Evolutionary conservation across 129 eudicot species (phyloP), one percentile per base, ranked within the genome.

Genomic region (Arctium minus): DNA sequence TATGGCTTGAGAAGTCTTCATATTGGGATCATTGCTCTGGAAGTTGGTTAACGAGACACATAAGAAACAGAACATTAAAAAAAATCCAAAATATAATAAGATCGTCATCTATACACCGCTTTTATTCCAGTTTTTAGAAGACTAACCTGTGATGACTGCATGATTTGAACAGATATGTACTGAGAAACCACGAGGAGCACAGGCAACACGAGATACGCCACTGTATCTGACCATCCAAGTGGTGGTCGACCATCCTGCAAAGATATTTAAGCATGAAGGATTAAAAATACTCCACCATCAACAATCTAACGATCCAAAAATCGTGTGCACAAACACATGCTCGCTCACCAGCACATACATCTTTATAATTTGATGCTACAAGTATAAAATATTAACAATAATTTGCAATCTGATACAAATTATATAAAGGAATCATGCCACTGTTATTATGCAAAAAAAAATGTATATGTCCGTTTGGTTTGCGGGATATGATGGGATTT

Each of bases 191-290:
- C 91, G 36, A 96, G 88, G 44, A 96, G 87, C 76, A 91, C 91
- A 0, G 99, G 99, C 86, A 96, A 82, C 81, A 90, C 98, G 76
- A 96, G 99, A 89, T 96, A 96, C 17, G 99, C 97, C 72, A 87
- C 87, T 35, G 99, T 93, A 86, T 93, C 99, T 76, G 93, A 84
- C 99, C 99, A 95, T 76, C 99, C 99, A 48, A 95, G 97, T 3
- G 99, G 97, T 15, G 99, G 98, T 50, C 91, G 98, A 70, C 99
- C 98, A 80, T 91, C 98, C 98, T 96, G 91, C 35, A 56, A 71
- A 73, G 18, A 48, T 30, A 80, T 78, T 44, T 72, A 17, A 73
- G 70, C 81, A 81, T 48, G 30, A 65, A 74, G 27, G 35, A 80
- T 64, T 35, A 79, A 53, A 70, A 32, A 10, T 44, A 67, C 15